These are phyloP conservation scores for Pseudovirgaria hyperparasitica DNA, from an alignment of 2,329 filamentous ascomycete genomes.

Conservation along the genomic window DNA sequence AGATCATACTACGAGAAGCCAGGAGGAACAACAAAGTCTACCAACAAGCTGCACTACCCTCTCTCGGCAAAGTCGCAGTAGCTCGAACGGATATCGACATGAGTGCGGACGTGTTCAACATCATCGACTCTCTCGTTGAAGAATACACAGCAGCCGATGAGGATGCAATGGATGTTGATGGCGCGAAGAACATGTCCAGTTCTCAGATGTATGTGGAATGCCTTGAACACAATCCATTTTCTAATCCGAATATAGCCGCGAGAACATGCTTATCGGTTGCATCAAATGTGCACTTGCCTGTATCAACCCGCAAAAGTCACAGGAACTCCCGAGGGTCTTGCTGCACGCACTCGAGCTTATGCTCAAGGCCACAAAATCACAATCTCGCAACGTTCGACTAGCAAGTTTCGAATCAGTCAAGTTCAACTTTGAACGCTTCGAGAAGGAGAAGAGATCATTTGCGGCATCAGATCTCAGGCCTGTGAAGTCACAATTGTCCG, in stretches of 20 bases:
- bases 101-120: conserved; percentile 50
- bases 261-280: conserved; percentile 13
- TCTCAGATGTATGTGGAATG: conserved; percentile 10
- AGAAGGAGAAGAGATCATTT: conserved; percentile 2
- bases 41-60: conserved; percentile 59
- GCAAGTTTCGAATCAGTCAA: conserved; percentile 13
- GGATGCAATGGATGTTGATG: conserved; percentile 21
- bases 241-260: conserved; percentile 7
- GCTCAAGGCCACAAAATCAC: conserved; percentile 11
- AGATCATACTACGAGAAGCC: conserved; percentile 71
- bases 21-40: conserved; percentile 86
- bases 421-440: conserved; percentile 10
- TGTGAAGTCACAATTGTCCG: conserved; percentile 9
- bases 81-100: conserved; percentile 57
- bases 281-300: conserved; percentile 10
- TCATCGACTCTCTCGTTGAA: conserved; percentile 45
- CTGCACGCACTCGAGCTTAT: conserved; percentile 8
- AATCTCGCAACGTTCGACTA: conserved; percentile 11
- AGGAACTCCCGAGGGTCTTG: conserved; percentile 8
- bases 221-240: conserved; percentile 2
- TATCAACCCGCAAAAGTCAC: conserved; percentile 9
- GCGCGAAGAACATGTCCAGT: conserved; percentile 13
- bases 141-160: conserved; percentile 10
- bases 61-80: conserved; percentile 60
- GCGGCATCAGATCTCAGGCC: not conserved